Percentiles rank a stretch among this genome's conserved stretches.
Evolutionary conservation across 352 stramenopile species (phyloP).

Genomic region (Phytophthora kernoviae): DNA sequence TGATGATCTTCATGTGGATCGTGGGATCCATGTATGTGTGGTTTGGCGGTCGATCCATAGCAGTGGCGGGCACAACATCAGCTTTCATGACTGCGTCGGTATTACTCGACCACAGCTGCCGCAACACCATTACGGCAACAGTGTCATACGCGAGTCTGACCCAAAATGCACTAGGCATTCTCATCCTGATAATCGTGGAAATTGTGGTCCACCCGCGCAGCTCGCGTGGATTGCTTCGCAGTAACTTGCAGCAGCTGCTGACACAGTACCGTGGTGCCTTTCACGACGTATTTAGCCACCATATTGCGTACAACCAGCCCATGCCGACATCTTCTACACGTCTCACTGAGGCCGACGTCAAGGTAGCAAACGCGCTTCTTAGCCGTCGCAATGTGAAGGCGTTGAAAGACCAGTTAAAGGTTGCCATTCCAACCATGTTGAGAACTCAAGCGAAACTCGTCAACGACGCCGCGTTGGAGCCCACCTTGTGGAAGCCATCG

Average conservation of each 20-base stretch:
- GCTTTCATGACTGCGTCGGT: conserved; percentile 72
- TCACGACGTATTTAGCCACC: conserved; percentile 59
- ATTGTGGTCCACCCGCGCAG: conserved; percentile 58
- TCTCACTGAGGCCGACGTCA: conserved; percentile 32
- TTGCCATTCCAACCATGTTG: conserved; percentile 39
- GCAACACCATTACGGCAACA: conserved; percentile 28
- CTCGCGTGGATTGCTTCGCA: conserved; percentile 54
- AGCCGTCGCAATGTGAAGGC: conserved; percentile 36
- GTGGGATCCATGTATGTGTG: conserved; percentile 78
- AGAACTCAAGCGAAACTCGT: conserved; percentile 54
- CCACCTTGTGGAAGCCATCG: conserved; percentile 55
- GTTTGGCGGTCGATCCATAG: conserved; percentile 64
- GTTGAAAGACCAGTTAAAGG: conserved; percentile 47
- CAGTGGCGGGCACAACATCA: conserved; percentile 61
- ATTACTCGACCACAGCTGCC: conserved; percentile 60
- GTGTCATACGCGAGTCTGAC: conserved; percentile 73
- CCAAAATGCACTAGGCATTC: conserved; percentile 69
- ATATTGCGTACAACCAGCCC: conserved; percentile 44
- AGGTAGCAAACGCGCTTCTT: conserved; percentile 36
- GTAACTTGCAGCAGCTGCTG: conserved; percentile 63
- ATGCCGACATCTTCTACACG: neutral
- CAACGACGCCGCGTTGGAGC: conserved; percentile 51
- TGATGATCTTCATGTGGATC: conserved; percentile 67
- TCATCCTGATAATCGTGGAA: conserved; percentile 75
- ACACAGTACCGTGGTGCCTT: conserved; percentile 52